Conservation (phyloP, 768 basidiomycete species). For the Lentinula sp. region DNA sequence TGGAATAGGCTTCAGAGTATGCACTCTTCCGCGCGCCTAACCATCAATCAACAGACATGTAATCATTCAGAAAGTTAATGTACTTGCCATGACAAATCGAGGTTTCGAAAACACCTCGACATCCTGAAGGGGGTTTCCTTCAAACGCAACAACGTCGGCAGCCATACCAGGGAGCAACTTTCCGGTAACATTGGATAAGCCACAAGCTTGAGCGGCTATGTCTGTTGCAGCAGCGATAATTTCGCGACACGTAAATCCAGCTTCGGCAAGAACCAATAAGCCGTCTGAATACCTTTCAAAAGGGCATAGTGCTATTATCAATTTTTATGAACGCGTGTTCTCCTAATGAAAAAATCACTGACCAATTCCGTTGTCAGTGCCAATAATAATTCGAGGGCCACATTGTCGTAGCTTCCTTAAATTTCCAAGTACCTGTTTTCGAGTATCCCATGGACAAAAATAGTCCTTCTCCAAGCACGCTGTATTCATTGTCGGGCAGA, state of each 20-base stretch:
- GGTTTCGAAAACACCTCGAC: not conserved
- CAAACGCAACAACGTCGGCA: conserved; percentile 1
- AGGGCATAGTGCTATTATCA: not conserved
- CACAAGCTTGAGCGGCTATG: conserved; percentile 2
- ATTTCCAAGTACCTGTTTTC: not conserved
- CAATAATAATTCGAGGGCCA: not conserved
- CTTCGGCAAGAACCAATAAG: not conserved
- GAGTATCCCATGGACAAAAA: conserved; percentile 6
- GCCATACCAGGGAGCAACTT: conserved; percentile 1
- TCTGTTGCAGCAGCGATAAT: conserved; percentile 2
- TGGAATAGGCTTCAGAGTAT: conserved; percentile 1
- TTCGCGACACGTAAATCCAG: conserved; percentile 2
- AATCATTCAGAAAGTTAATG: not conserved
- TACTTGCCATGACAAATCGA: not conserved
- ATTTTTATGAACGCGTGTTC: not conserved
- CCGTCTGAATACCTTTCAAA: conserved; percentile 5
- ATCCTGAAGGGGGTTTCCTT: conserved; percentile 2
- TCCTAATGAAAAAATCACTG: not conserved
- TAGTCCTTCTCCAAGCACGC: conserved; percentile 4
- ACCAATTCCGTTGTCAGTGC: conserved; percentile 6
- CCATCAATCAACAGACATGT: not conserved
- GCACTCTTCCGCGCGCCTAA: not conserved
- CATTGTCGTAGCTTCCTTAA: not conserved
- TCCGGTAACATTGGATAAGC: not conserved
- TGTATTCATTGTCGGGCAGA: conserved; percentile 6